Base-by-base conservation (phyloP, 2,329 filamentous ascomycete species). In the Alternaria infectoria region DNA sequence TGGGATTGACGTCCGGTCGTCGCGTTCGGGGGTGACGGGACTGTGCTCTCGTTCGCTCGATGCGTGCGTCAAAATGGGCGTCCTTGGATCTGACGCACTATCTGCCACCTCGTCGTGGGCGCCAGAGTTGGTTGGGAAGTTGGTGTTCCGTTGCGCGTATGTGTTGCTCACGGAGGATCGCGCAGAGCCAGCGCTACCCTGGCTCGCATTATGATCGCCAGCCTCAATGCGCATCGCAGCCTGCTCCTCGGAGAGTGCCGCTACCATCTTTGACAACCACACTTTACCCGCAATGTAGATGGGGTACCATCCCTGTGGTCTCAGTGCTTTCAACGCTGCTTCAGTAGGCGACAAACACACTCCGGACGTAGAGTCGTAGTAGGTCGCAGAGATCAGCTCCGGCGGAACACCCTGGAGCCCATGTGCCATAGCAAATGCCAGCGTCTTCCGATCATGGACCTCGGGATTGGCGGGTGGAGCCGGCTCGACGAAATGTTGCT, bases 181-280 rank as follows among this genome's bases (percentile, higher is more conserved):
- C n/a, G 21, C 57, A 45, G 25, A 19, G 19, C 13, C 47, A 13
- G 25, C 36, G 47, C 17, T 46, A 30, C 45, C 15, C 11, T 17
- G 7, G 36, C 13, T 21, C 51, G 43, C n/a, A 6, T 32, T 25
- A 10, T 56, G 8, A 36, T 17, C 40, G 19, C 26, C 9, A 5
- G 23, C 50, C 28, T 57, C 12, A 7, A 65, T 11, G 3, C 55
- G 45, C 2, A 11, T 17, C 23, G 10, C 62, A 3, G 58, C 61
- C 11, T 66, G 55, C 7, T 66, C 55, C 25, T 66, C 58, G 4
- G 58, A 57, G 12, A 64, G 57, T 2, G 64, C 54, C 54, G 61
- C 55, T 23, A 54, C 59, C 30, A 61, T 54, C 4, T 50, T 59
- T 13, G 51, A 36, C 21, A 64, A 40, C 44, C 50, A 66, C 1